Conservation (phyloP, 805 yeast species). For the Kuraishia ogatae region DNA sequence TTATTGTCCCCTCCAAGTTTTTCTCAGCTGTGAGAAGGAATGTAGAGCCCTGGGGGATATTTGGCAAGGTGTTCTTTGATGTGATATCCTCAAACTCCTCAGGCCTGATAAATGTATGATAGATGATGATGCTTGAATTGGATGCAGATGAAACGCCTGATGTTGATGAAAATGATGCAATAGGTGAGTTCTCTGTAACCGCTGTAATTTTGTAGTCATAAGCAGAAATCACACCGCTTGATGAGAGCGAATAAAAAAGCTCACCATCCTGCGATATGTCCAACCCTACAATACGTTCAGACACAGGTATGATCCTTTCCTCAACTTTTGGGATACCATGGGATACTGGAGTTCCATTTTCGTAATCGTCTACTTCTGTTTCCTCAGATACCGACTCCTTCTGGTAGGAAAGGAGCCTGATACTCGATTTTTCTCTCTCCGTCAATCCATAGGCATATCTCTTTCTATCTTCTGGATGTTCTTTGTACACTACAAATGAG, state of each 20-base stretch:
- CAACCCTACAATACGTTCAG: constrained; percentile 13
- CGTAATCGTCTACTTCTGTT: constrained; percentile 21
- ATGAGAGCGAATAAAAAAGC: constrained; percentile 20
- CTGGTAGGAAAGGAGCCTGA: constrained; percentile 1
- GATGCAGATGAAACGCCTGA: constrained; percentile 3
- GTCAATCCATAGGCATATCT: constrained; percentile 19
- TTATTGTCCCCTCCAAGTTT: constrained; percentile 8
- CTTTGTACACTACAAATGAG: constrained; percentile 23
- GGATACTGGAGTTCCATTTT: constrained; percentile 23
- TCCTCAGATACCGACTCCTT: not conserved
- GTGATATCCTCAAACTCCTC: constrained; percentile 15
- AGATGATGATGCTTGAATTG: constrained; percentile 3
- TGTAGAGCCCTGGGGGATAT: constrained; percentile 15
- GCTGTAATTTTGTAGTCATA: constrained; percentile 2
- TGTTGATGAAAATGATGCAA: constrained; percentile 5
- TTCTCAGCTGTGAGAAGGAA: constrained; percentile 5
- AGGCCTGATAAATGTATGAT: constrained; percentile 18
- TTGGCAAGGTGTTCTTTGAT: constrained; percentile 11
- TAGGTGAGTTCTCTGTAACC: not conserved
- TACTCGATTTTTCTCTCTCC: not conserved
- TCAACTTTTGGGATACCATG: constrained; percentile 10
- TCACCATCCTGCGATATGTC: constrained; percentile 19
- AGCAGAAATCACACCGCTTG: constrained; percentile 21
- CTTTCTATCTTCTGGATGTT: constrained; percentile 23
- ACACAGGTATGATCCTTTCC: constrained; percentile 9